A percentile compares a stretch with the other conserved stretches of the same genome.
Conservation (phyloP, 257 asterid genomes). For the Hygrophila difformis region DNA sequence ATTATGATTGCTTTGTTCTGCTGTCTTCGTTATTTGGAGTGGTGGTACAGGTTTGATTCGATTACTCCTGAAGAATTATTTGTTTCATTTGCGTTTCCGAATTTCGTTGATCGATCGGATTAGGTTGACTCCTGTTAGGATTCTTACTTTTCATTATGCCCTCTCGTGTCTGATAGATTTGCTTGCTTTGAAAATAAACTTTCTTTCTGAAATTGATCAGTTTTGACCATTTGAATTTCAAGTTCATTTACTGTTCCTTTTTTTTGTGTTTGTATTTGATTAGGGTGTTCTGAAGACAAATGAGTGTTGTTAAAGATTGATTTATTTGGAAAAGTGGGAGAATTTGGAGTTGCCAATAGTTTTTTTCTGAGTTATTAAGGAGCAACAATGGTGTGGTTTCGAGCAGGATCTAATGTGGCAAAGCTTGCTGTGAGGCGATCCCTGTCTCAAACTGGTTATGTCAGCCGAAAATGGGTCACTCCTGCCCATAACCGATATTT, state of each 20-base stretch:
- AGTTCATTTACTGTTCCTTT: too few species aligned
- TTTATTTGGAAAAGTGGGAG: conserved; percentile 15
- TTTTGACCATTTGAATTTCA: not conserved
- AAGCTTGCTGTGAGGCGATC: conserved; percentile 68
- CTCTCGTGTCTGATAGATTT: not conserved
- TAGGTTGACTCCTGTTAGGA: conserved; percentile 2
- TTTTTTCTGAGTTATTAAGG: conserved; percentile 29
- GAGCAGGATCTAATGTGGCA: conserved; percentile 74
- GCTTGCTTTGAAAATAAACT: not conserved
- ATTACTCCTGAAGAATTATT: too few species aligned
- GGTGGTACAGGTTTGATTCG: too few species aligned
- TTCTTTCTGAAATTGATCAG: not conserved
- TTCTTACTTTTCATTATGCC: not conserved
- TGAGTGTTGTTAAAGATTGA: conserved; percentile 13
- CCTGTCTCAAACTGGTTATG: conserved; percentile 38
- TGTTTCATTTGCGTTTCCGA: not conserved
- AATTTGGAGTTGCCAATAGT: conserved; percentile 5
- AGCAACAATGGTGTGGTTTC: conserved; percentile 77
- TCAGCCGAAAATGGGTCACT: conserved; percentile 28
- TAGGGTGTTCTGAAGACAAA: conserved; percentile 20
- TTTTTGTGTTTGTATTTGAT: conserved; percentile 17
- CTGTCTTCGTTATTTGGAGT: conserved; percentile 1
- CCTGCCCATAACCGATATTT: conserved; percentile 39
- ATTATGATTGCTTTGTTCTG: conserved; percentile 1
- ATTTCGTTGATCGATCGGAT: not conserved